phyloP scores from a whole-genome alignment of 495 filamentous ascomycete genomes.

The Aspergillus nanangensis region DNA sequence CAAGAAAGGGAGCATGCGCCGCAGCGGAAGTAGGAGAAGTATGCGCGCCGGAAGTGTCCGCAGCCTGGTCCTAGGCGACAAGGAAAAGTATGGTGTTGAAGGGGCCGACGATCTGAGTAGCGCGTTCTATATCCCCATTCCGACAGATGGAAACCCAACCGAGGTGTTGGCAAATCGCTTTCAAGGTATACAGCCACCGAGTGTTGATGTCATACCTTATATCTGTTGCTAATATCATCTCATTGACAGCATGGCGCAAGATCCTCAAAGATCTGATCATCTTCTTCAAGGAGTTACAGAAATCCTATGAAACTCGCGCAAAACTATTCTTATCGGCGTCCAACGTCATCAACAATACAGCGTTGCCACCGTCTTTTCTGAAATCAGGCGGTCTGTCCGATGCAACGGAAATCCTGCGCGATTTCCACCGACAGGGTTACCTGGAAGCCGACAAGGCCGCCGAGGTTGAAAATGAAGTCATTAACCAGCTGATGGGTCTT shows the following conservation, averaged over 20 bases:
- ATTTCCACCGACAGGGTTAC: slow-evolving; percentile 79
- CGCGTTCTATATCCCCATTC: slow-evolving; percentile 83
- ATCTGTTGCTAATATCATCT: too few species aligned
- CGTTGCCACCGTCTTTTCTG: slow-evolving; percentile 66
- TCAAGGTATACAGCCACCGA: slow-evolving; percentile 65
- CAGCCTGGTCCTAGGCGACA: slow-evolving; percentile 62
- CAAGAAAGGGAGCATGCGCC: slow-evolving; percentile 67
- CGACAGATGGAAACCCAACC: slow-evolving; percentile 81
- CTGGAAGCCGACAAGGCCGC: slow-evolving; percentile 81
- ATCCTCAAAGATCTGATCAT: slow-evolving; percentile 90
- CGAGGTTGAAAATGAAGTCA: slow-evolving; percentile 87
- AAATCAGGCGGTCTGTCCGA: slow-evolving; percentile 79
- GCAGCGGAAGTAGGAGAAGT: slow-evolving; percentile 70
- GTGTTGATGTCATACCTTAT: too few species aligned
- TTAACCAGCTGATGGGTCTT: slow-evolving; percentile 78
- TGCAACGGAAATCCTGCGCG: slow-evolving; percentile 72
- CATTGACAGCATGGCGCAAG: slow-evolving; percentile 78
- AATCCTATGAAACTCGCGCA: slow-evolving; percentile 79
- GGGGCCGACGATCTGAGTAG: slow-evolving; percentile 72
- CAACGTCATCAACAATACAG: slow-evolving; percentile 77
- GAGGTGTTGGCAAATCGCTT: slow-evolving; percentile 88
- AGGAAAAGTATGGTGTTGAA: slow-evolving; percentile 48
- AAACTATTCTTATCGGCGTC: slow-evolving; percentile 81
- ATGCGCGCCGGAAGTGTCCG: slow-evolving; percentile 78
- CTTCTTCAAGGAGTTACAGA: slow-evolving; percentile 91